These are phyloP conservation scores for Fusarium sarcochroum DNA, from an alignment of 2,329 filamentous ascomycete genomes.

Conservation along the genomic window DNA sequence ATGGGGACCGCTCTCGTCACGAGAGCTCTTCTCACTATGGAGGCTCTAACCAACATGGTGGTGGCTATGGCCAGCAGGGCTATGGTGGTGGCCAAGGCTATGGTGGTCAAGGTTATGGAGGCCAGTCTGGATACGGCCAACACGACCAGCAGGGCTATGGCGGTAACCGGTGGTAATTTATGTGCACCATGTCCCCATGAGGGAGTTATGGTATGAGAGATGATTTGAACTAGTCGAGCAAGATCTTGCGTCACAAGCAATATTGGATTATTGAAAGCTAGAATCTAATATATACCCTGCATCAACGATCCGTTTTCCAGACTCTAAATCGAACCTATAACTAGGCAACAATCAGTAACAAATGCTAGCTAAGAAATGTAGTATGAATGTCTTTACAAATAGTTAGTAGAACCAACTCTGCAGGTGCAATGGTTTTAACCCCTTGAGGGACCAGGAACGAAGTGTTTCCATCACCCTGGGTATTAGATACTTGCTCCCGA, in stretches of 20 bases:
- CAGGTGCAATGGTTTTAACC: too few relatives aligned
- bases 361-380: not conserved
- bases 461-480: too few relatives aligned
- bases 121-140: not conserved
- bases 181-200: too few relatives aligned
- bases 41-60: constrained; percentile 1
- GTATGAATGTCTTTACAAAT: too few relatives aligned
- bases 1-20: constrained; percentile 12
- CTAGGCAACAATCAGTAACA: not conserved
- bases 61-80: not conserved
- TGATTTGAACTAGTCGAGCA: not conserved
- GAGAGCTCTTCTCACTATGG: constrained; percentile 8
- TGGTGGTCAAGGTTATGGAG: constrained; percentile 2
- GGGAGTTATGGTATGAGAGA: not conserved
- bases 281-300: constrained; percentile 6
- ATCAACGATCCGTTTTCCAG: not conserved
- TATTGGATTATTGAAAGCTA: not conserved
- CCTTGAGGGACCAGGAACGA: too few relatives aligned
- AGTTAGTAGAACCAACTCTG: too few relatives aligned
- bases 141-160: constrained; percentile 1
- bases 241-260: not conserved
- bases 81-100: constrained; percentile 11
- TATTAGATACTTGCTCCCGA: too few relatives aligned
- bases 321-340: too few relatives aligned
- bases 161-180: not conserved